Conservation (phyloP, 2,329 filamentous ascomycete genomes). For the Fusarium secorum region DNA sequence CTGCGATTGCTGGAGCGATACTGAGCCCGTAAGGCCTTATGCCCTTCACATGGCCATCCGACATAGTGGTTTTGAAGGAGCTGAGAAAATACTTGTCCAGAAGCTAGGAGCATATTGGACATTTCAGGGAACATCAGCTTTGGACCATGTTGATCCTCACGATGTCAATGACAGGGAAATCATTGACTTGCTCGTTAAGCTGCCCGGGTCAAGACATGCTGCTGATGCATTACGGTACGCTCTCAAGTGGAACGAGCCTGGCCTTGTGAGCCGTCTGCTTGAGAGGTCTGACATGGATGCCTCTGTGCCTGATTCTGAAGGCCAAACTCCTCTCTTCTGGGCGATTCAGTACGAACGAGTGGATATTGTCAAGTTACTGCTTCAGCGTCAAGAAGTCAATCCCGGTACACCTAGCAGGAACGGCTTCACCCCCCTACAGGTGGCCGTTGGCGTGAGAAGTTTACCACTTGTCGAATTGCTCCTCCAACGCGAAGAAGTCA, state of each 20-base stretch:
- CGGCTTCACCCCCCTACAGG: neutral
- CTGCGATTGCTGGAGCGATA: neutral
- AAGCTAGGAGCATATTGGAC: conserved; percentile 15
- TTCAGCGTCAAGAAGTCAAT: neutral
- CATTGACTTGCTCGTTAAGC: neutral
- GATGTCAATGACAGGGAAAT: neutral
- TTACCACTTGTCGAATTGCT: neutral
- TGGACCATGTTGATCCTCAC: neutral
- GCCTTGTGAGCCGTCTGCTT: conserved; percentile 5
- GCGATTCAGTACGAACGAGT: neutral
- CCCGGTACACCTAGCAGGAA: neutral
- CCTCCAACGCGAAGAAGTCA: conserved; percentile 1
- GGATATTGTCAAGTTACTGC: neutral
- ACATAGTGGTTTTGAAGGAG: conserved; percentile 1
- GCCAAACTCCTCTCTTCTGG: neutral
- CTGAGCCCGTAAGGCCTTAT: neutral
- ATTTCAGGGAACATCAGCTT: neutral
- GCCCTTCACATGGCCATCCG: conserved; percentile 9
- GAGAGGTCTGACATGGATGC: conserved; percentile 4
- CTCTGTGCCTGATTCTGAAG: neutral
- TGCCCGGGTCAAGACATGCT: neutral
- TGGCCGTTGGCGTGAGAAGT: neutral
- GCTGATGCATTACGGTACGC: conserved; percentile 1
- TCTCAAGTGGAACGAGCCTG: neutral
- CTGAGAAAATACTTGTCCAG: conserved; percentile 1